These are phyloP conservation scores for Sesbania bispinosa DNA, from an alignment of 306 rosid species.

Conservation along the genomic window DNA sequence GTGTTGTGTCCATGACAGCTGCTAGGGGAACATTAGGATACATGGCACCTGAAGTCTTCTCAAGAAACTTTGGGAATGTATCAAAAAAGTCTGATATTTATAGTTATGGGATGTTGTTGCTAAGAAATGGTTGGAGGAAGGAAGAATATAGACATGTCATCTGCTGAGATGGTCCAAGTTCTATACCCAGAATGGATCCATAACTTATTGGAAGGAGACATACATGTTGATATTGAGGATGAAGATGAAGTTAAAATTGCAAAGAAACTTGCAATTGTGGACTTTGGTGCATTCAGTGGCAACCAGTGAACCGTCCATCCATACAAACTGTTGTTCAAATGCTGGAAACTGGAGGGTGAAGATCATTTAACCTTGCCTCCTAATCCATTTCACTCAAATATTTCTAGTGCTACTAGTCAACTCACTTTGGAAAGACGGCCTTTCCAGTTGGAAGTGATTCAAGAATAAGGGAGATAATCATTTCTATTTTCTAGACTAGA, in stretches of 20 bases:
- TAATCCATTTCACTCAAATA: not conserved
- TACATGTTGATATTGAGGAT: not conserved
- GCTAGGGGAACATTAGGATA: conserved; percentile 1
- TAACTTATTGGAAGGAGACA: not conserved
- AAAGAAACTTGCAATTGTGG: conserved; percentile 7
- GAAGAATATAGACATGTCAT: not conserved
- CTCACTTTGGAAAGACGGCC: not conserved
- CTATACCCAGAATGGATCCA: conserved; percentile 16
- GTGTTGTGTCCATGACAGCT: not conserved
- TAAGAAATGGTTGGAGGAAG: conserved; percentile 15
- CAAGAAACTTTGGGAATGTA: not conserved
- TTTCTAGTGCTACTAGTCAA: not conserved
- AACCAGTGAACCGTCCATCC: not conserved
- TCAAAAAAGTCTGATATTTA: not conserved
- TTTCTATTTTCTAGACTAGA: too few relatives aligned
- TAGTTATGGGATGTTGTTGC: not conserved
- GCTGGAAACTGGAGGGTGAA: not conserved
- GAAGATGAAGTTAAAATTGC: not conserved
- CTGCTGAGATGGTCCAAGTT: not conserved
- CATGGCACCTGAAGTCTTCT: not conserved
- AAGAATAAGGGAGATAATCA: not conserved
- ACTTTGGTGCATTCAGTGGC: conserved; percentile 13
- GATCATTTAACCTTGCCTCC: not conserved
- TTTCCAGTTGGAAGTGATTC: not conserved
- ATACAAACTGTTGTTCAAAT: not conserved